Conservation (phyloP, 1,284 basidiomycete genomes). For the Austropuccinia psidii region DNA sequence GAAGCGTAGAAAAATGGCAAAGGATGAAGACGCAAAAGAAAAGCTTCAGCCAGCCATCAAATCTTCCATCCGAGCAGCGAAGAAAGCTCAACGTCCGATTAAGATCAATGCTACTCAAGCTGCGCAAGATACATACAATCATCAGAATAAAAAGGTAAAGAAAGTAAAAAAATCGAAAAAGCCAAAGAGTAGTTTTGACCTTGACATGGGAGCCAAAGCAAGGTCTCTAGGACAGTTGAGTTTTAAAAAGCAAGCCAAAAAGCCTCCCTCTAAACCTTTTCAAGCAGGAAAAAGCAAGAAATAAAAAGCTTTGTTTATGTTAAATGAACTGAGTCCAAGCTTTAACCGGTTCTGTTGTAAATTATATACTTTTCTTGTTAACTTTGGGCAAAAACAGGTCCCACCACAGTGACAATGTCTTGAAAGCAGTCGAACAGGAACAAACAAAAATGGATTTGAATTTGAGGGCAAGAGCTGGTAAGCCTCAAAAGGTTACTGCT, state of each 20-base stretch:
- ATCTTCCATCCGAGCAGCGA: conserved; percentile 25
- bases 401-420: too few relatives aligned
- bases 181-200: background rate
- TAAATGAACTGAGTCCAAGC: too few relatives aligned
- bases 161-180: conserved; percentile 6
- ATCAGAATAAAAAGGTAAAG: background rate
- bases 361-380: too few relatives aligned
- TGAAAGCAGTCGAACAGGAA: too few relatives aligned
- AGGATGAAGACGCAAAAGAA: conserved; percentile 31
- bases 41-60: background rate
- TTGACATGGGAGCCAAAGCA: background rate
- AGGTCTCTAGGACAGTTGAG: too few relatives aligned
- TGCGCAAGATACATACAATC: conserved; percentile 5
- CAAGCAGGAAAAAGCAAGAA: background rate
- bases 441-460: too few relatives aligned
- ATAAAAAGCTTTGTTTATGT: too few relatives aligned
- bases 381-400: too few relatives aligned
- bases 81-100: conserved; percentile 25
- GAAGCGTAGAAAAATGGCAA: conserved; percentile 32
- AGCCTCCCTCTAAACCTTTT: background rate
- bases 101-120: conserved; percentile 22
- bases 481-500: too few relatives aligned
- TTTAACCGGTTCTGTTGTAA: too few relatives aligned
- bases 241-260: background rate
- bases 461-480: too few relatives aligned